A percentile compares a stretch with the other conserved stretches of the same genome.
These are phyloP conservation scores for Acanthamoeba comandoni DNA, from an alignment of 208 protist genomes.

Conservation along the genomic window DNA sequence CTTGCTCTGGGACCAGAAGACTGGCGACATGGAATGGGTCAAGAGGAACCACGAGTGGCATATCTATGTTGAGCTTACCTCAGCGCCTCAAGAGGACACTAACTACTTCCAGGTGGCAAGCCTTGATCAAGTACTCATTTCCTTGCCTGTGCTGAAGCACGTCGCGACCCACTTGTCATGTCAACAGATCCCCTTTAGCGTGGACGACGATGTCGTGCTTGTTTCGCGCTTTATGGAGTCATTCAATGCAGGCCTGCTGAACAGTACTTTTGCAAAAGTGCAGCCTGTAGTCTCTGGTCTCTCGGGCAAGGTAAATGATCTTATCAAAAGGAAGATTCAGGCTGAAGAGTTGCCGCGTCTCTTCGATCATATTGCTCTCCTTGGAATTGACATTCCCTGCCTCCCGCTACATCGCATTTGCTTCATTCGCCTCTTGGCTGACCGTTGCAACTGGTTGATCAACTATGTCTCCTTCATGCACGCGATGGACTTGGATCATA, in stretches of 20 bases:
- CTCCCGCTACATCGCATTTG: neutral
- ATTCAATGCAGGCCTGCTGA: too few species aligned
- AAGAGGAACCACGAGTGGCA: neutral
- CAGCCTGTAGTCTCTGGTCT: too few species aligned
- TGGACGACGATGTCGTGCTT: too few species aligned
- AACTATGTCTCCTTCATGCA: too few species aligned
- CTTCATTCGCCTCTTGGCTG: neutral
- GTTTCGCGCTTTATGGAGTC: too few species aligned
- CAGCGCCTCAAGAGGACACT: neutral
- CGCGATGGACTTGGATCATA: neutral
- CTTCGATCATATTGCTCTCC: too few species aligned
- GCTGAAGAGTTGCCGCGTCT: too few species aligned
- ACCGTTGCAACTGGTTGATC: neutral
- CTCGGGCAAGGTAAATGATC: too few species aligned
- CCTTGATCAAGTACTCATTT: neutral
- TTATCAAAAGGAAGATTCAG: too few species aligned
- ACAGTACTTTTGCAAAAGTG: too few species aligned
- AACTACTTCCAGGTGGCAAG: neutral
- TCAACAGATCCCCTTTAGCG: too few species aligned
- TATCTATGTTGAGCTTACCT: neutral
- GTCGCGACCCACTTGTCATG: neutral
- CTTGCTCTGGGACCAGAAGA: slow-evolving; percentile 7
- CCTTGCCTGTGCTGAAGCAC: slow-evolving; percentile 2
- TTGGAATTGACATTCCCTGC: neutral
- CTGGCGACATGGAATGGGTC: slow-evolving; percentile 9